Conservation (phyloP, 176 grass and related monocot genomes). For the Oryza glaberrima region DNA sequence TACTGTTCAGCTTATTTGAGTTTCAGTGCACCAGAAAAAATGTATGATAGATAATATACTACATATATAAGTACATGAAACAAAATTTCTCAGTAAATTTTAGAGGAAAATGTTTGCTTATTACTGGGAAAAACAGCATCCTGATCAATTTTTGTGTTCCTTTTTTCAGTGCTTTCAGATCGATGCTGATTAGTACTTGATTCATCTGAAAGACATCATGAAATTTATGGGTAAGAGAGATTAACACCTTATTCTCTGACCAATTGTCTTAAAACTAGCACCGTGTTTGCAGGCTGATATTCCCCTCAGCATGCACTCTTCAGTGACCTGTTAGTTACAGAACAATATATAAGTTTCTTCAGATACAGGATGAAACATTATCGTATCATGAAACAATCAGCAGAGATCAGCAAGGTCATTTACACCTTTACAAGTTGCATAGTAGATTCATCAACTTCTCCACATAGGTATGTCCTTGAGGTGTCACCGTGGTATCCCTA, state of each 20-base stretch:
- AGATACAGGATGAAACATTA: background rate
- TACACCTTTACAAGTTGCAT: constrained; percentile 73
- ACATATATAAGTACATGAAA: background rate
- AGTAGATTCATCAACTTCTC: constrained; percentile 73
- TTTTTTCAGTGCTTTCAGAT: background rate
- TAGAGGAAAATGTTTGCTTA: background rate
- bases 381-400: background rate
- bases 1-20: background rate
- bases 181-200: background rate
- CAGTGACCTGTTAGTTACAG: constrained; percentile 62
- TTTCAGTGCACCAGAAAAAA: background rate
- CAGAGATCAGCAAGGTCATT: background rate
- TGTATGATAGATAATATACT: background rate
- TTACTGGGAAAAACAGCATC: background rate
- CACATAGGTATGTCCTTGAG: constrained; percentile 87
- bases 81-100: background rate
- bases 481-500: constrained; percentile 97
- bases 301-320: constrained; percentile 85
- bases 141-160: background rate
- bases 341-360: constrained; percentile 31
- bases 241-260: constrained; percentile 76
- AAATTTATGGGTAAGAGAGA: background rate
- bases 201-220: background rate
- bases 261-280: constrained; percentile 72
- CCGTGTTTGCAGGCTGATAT: constrained; percentile 88